Conservation (phyloP, 2,329 filamentous ascomycete genomes). For the Rhytidhysteron rufulum region DNA sequence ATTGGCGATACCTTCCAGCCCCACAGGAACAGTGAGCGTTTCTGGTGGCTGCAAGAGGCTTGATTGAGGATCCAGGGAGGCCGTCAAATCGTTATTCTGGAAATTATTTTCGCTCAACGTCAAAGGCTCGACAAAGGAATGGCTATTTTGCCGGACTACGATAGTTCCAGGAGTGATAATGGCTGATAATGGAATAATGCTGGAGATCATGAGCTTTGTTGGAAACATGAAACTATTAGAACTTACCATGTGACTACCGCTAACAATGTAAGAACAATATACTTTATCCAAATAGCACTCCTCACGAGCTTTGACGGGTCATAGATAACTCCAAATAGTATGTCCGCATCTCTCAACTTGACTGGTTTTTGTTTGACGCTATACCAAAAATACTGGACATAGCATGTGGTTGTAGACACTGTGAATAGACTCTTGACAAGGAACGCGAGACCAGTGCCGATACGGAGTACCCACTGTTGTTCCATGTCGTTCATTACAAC, state of each 20-base stretch:
- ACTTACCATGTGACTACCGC: slow-evolving; percentile 3
- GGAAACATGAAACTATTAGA: background rate
- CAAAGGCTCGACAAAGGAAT: background rate
- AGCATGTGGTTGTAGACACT: slow-evolving; percentile 1
- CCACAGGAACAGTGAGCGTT: no score
- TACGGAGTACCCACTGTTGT: no score
- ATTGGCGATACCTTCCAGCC: background rate
- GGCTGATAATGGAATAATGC: slow-evolving; percentile 3
- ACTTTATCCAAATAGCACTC: background rate
- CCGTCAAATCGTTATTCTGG: background rate
- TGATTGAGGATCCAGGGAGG: background rate
- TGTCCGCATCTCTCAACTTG: slow-evolving; percentile 1
- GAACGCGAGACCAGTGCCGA: no score
- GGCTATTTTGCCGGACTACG: no score
- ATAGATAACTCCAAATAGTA: slow-evolving; percentile 3
- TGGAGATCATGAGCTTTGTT: background rate
- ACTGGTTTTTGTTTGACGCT: background rate
- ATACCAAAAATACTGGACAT: slow-evolving; percentile 6
- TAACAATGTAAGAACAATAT: slow-evolving; percentile 1
- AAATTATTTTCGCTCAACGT: background rate
- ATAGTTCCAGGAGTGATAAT: slow-evolving; percentile 6
- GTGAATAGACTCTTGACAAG: slow-evolving; percentile 3
- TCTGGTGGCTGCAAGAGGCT: no score
- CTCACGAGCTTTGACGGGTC: slow-evolving; percentile 3
- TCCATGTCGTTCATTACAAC: no score